A percentile compares a stretch with the other conserved stretches of the same genome.
These are phyloP conservation scores for Salix suchowensis DNA, from an alignment of 345 rosid species.

Conservation along the genomic window DNA sequence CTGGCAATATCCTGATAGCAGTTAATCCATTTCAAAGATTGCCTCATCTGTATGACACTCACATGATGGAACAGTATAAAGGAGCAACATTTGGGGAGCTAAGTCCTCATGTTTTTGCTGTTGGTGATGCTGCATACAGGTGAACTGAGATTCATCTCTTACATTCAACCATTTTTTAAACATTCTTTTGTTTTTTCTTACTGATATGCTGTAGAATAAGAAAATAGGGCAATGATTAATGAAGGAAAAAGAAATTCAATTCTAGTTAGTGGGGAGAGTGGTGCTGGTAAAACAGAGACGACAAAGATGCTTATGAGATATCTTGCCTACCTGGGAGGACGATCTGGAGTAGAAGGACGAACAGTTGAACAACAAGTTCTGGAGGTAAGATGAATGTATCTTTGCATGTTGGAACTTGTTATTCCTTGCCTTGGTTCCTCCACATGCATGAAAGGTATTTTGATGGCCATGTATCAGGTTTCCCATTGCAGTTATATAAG, in stretches of 20 bases:
- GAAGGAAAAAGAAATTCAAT: constrained; percentile 96
- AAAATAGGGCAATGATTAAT: constrained; percentile 79
- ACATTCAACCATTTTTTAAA: neutral
- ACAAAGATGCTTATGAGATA: constrained; percentile 98
- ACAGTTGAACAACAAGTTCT: constrained; percentile 98
- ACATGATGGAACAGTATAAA: constrained; percentile 96
- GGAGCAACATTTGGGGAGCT: constrained; percentile 93
- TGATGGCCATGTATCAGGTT: no score
- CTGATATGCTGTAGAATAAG: constrained; percentile 25
- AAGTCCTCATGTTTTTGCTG: constrained; percentile 94
- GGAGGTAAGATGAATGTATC: constrained; percentile 53
- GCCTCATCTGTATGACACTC: constrained; percentile 92
- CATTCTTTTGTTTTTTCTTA: constrained; percentile 7
- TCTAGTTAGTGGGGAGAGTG: constrained; percentile 97
- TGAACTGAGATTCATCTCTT: constrained; percentile 13
- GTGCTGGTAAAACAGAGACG: constrained; percentile 98
- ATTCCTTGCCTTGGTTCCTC: no score
- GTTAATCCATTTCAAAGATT: constrained; percentile 96
- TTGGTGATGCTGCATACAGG: constrained; percentile 97
- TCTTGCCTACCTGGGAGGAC: constrained; percentile 92
- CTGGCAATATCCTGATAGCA: constrained; percentile 92
- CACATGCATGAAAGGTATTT: no score
- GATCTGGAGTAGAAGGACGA: constrained; percentile 95
- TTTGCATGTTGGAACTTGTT: neutral
- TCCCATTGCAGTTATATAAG: no score